A percentile compares a stretch with the other conserved stretches of the same genome.
Conservation (phyloP, 1,284 basidiomycete genomes). For the Cutaneotrichosporon cavernicola region DNA sequence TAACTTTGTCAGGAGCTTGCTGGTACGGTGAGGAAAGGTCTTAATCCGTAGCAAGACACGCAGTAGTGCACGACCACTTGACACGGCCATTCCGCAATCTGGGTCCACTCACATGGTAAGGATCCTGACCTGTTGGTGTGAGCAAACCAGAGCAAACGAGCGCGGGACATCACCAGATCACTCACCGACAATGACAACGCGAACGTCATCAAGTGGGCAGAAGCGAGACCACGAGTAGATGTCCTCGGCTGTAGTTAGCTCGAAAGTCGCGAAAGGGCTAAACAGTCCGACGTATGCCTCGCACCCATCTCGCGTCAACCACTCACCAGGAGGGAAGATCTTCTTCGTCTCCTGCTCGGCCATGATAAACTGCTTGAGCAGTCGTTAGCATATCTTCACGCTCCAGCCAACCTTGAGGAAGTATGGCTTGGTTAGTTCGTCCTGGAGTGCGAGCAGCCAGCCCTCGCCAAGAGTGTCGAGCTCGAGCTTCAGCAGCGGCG, state of each 20-base stretch:
- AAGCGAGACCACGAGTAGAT: conserved; percentile 56
- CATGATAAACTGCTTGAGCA: conserved; percentile 51
- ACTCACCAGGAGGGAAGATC: conserved; percentile 56
- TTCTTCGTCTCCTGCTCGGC: conserved; percentile 47
- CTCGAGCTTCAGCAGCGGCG: conserved; percentile 44
- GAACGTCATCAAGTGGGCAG: conserved; percentile 53
- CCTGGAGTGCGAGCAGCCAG: conserved; percentile 53
- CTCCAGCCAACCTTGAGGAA: conserved; percentile 41
- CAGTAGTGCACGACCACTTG: neutral
- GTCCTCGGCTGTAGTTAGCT: conserved; percentile 46
- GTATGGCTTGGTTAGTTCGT: conserved; percentile 51
- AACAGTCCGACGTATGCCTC: no score
- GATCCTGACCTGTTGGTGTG: conserved; percentile 49
- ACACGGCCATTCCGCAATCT: neutral
- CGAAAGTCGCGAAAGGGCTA: neutral
- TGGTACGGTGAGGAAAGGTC: no score
- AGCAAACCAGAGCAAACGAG: conserved; percentile 19
- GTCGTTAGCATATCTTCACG: neutral
- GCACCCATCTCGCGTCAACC: neutral
- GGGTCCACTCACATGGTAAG: conserved; percentile 48
- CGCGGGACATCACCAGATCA: neutral
- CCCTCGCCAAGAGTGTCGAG: conserved; percentile 52
- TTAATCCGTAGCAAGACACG: no score
- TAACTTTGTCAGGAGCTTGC: neutral
- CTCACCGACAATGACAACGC: conserved; percentile 55